A percentile compares a stretch with the other conserved stretches of the same genome.
phyloP scores from a whole-genome alignment of 805 yeast species.

The Lachancea quebecensis region DNA sequence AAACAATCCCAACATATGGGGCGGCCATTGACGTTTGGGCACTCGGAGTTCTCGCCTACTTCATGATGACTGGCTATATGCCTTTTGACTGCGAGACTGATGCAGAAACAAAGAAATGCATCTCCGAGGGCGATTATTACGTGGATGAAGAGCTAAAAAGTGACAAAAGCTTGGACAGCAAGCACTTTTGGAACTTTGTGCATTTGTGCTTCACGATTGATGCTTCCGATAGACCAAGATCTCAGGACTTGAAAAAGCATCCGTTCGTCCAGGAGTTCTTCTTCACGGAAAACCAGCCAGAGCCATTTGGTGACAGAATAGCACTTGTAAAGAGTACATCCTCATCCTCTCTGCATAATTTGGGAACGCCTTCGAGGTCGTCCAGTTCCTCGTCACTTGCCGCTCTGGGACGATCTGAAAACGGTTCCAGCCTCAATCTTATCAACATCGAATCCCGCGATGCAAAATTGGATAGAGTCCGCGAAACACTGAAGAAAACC shows the following conservation, averaged over 20 bases:
- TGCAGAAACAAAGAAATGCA: constrained; percentile 59
- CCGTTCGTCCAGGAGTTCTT: constrained; percentile 32
- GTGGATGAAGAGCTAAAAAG: constrained; percentile 59
- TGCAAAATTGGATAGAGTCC: constrained; percentile 12
- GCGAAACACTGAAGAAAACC: constrained; percentile 24
- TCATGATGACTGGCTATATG: constrained; percentile 65
- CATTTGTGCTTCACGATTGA: constrained; percentile 44
- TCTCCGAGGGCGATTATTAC: constrained; percentile 47
- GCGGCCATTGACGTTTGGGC: constrained; percentile 70
- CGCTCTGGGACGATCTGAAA: not conserved
- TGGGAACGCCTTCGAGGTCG: constrained; percentile 20
- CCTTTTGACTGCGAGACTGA: constrained; percentile 73
- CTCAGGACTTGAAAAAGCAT: constrained; percentile 39
- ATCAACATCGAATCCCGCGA: constrained; percentile 11
- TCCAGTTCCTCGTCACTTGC: constrained; percentile 3
- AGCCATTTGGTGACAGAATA: constrained; percentile 1
- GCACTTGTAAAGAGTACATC: constrained; percentile 16
- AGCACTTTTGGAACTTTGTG: constrained; percentile 54
- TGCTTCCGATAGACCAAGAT: constrained; percentile 40
- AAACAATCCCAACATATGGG: constrained; percentile 37
- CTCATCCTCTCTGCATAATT: constrained; percentile 18
- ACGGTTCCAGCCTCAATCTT: not conserved
- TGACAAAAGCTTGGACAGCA: constrained; percentile 38
- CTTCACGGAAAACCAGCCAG: not conserved
- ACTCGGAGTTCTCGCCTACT: constrained; percentile 63